Evolutionary conservation across 2,329 filamentous ascomycete species (phyloP), one percentile per base, ranked within the genome.

Genomic region (Fusarium tuaranense): DNA sequence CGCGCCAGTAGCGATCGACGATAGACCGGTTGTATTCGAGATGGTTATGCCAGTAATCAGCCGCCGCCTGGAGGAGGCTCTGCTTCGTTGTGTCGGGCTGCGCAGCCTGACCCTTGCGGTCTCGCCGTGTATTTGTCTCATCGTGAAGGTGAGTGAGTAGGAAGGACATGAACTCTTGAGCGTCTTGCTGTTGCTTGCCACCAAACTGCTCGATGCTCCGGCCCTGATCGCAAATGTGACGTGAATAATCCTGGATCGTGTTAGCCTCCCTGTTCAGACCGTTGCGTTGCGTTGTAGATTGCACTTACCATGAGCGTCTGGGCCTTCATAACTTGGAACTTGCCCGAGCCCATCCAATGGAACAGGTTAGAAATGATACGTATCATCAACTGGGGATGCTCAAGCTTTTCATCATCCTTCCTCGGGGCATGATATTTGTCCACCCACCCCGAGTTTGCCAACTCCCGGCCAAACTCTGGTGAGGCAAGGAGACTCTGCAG

Each of bases 81-180:
- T 80, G 81, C 12, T 67, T 72, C 62, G 79, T 79, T 30, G 81
- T 84, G 36, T 79, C 75, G 13, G 83, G 83, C 69, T 83, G 79
- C 25, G 70, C 46, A 1, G 76, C 76, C 5, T 75, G 76, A 63
- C 82, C 81, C 22, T 79, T 73, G 22, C 70, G 86, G 69, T 92
- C 86, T n/a, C 86, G 84, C 16, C 82, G 82, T 30, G 81, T 81
- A 80, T 98, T 97, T 7, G 97, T 92, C 82, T 99, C 97, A 80
- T 97, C 94, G 76, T 96, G 93, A 14, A 98, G 87, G 74, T 93
- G 92, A 63, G 94, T 92, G 41, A 97, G 88, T 30, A 98, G 82
- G 79, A 97, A 98, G 55, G 92, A 91, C 75, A 96, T 92, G 76
- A 97, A 97, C 78, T 98, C 97, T 74, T 95, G 93, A 2, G 95